Conservation (phyloP, 257 asterid species). For the Fraxinus excelsior region DNA sequence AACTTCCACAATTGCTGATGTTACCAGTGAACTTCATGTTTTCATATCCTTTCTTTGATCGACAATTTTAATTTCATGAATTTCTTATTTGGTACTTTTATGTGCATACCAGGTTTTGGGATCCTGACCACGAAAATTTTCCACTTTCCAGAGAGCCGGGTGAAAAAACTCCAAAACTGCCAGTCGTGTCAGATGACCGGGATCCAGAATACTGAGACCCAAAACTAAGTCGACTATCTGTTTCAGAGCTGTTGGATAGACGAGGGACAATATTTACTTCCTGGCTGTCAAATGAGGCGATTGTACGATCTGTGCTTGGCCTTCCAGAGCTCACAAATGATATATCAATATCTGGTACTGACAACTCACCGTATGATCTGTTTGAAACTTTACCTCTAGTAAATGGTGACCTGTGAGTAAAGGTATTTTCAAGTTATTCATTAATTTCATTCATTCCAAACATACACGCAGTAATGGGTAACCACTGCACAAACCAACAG, state of each 20-base stretch:
- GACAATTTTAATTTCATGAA: background rate
- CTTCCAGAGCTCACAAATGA: constrained; percentile 70
- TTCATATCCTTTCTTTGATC: background rate
- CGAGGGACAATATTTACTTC: constrained; percentile 42
- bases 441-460: background rate
- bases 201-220: constrained; percentile 71
- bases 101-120: constrained; percentile 63
- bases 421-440: background rate
- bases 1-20: background rate
- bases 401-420: constrained; percentile 71
- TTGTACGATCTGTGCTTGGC: constrained; percentile 53
- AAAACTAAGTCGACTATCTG: constrained; percentile 57
- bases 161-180: constrained; percentile 50
- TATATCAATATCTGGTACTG: constrained; percentile 57
- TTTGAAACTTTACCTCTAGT: constrained; percentile 53
- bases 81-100: background rate
- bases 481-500: background rate
- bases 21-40: background rate
- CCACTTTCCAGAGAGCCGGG: constrained; percentile 72
- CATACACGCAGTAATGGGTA: background rate
- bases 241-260: constrained; percentile 67
- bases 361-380: constrained; percentile 55
- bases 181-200: constrained; percentile 53
- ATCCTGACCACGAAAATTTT: constrained; percentile 64
- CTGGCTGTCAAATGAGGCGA: constrained; percentile 38